Evolutionary conservation across 768 basidiomycete genomes (phyloP).

Genomic region (Xerocomus brunneocitrinus): DNA sequence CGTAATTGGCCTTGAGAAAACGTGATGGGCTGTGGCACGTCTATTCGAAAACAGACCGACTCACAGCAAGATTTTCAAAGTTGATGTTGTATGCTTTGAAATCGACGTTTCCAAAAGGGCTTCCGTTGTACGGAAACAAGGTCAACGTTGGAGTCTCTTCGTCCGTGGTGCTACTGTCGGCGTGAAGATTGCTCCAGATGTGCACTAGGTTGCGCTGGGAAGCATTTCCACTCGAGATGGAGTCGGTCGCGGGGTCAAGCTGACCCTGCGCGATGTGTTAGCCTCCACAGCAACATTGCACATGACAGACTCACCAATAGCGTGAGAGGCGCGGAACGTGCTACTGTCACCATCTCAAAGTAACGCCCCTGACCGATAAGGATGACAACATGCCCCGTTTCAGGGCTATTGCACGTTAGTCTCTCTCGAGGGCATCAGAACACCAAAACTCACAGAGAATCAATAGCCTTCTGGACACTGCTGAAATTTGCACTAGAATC

Average conservation of each 20-base stretch:
- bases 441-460: conserved; percentile 44
- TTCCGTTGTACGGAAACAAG: conserved; percentile 38
- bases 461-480: conserved; percentile 51
- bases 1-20: conserved; percentile 42
- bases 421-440: background rate
- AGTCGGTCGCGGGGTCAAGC: conserved; percentile 35
- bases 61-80: background rate
- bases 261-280: conserved; percentile 40
- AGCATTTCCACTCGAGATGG: conserved; percentile 39
- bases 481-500: conserved; percentile 44
- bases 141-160: conserved; percentile 55
- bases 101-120: background rate
- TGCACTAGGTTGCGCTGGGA: conserved; percentile 47
- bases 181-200: conserved; percentile 47
- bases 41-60: background rate
- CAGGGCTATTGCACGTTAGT: conserved; percentile 33
- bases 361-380: conserved; percentile 58
- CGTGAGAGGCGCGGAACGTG: conserved; percentile 49
- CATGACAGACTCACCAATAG: conserved; percentile 40
- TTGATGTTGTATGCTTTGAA: background rate
- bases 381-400: conserved; percentile 39
- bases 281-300: background rate
- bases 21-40: too few species aligned
- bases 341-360: conserved; percentile 55
- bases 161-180: conserved; percentile 44